phyloP scores from a whole-genome alignment of 2,329 filamentous ascomycete species.

The Fusarium anguioides region DNA sequence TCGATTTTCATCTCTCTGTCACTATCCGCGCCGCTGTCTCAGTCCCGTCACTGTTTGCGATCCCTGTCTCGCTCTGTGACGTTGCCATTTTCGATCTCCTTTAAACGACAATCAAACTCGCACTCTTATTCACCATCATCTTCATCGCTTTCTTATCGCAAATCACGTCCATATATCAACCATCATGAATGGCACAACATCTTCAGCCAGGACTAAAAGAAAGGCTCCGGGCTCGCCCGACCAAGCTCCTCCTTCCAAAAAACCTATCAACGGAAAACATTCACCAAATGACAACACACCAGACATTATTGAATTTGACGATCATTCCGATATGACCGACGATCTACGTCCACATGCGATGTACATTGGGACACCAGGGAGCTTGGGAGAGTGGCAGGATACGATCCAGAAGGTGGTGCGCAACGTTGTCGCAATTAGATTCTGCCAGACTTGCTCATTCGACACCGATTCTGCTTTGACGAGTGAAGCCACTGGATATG shows the following conservation, averaged over 20 bases:
- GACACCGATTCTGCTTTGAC: conserved; percentile 95
- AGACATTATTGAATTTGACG: conserved; percentile 55
- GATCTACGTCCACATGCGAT: conserved; percentile 51
- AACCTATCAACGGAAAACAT: conserved; percentile 59
- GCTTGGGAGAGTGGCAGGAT: conserved; percentile 83
- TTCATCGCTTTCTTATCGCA: conserved; percentile 3
- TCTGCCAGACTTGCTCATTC: conserved; percentile 97
- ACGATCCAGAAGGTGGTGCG: conserved; percentile 94
- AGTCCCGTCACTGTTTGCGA: conserved; percentile 31
- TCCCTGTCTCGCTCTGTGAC: conserved; percentile 35
- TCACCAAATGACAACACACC: conserved; percentile 63
- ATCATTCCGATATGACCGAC: conserved; percentile 57
- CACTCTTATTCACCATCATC: conserved; percentile 16
- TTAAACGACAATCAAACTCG: conserved; percentile 8
- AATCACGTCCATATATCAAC: conserved; percentile 8
- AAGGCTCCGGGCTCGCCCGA: conserved; percentile 61
- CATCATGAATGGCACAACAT: conserved; percentile 58
- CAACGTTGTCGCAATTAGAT: conserved; percentile 98
- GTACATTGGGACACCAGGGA: conserved; percentile 54
- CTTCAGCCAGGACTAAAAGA: conserved; percentile 61
- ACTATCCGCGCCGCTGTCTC: conserved; percentile 32
- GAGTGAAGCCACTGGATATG: conserved; percentile 96
- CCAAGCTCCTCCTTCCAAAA: conserved; percentile 50
- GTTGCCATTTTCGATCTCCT: conserved; percentile 24
- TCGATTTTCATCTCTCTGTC: conserved; percentile 44